Conservation (phyloP, 805 yeast genomes). For the Yamadazyma endophytica region DNA sequence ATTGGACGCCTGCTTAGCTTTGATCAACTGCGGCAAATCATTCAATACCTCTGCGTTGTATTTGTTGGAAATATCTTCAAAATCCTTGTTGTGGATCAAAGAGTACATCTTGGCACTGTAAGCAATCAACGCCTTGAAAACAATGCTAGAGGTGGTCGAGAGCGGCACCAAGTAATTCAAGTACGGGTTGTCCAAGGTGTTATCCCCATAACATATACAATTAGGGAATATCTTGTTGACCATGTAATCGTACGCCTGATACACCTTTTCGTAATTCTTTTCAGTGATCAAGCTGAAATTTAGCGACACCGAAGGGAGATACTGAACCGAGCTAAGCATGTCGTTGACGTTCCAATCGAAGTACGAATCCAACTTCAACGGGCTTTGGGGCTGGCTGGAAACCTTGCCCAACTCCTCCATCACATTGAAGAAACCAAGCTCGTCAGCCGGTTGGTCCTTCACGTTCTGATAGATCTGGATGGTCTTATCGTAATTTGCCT, state of each 20-base stretch:
- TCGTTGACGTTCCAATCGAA: neutral
- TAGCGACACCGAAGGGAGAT: slow-evolving; percentile 4
- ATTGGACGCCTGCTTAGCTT: slow-evolving; percentile 15
- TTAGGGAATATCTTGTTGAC: slow-evolving; percentile 31
- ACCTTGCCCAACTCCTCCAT: too few species aligned
- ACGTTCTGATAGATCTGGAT: slow-evolving; percentile 4
- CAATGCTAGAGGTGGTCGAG: slow-evolving; percentile 25
- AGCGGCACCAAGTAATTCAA: slow-evolving; percentile 34
- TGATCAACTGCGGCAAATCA: slow-evolving; percentile 26
- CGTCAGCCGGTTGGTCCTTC: too few species aligned
- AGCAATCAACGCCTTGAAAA: slow-evolving; percentile 31
- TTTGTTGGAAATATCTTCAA: slow-evolving; percentile 18
- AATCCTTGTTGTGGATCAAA: slow-evolving; percentile 22
- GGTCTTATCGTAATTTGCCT: neutral
- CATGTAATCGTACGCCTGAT: slow-evolving; percentile 26
- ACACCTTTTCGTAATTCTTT: slow-evolving; percentile 11
- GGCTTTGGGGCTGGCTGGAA: neutral
- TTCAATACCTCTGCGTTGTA: slow-evolving; percentile 24
- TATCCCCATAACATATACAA: slow-evolving; percentile 30
- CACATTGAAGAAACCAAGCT: too few species aligned
- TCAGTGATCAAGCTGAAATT: slow-evolving; percentile 1
- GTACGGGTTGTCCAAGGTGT: slow-evolving; percentile 29
- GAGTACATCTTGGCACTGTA: slow-evolving; percentile 32
- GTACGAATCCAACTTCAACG: neutral
- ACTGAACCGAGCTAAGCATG: neutral